Percentiles rank a stretch among this genome's conserved stretches.
Evolutionary conservation across 192 early-diverging fungal genomes (phyloP).

Genomic region (Coemansia furcata): DNA sequence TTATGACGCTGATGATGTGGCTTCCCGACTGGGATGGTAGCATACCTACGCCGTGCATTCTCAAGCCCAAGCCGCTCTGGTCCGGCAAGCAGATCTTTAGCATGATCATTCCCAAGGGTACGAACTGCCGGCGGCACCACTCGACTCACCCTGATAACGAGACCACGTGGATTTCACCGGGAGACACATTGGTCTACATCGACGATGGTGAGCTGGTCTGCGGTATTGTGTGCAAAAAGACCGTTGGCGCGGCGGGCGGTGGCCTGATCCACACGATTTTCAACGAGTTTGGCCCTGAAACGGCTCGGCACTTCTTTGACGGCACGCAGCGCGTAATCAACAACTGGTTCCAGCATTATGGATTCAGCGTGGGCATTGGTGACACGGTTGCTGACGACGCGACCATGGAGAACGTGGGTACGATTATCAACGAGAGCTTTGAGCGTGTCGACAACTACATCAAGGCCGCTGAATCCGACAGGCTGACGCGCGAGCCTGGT

Average conservation of each 20-base stretch:
- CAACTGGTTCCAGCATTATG: conserved; percentile 91
- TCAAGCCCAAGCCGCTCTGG: conserved; percentile 97
- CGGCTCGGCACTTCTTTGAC: conserved; percentile 87
- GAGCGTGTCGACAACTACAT: conserved; percentile 79
- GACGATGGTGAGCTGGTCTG: conserved; percentile 90
- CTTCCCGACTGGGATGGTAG: conserved; percentile 94
- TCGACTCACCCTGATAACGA: conserved; percentile 80
- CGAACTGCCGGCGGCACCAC: conserved; percentile 82
- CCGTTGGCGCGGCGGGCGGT: conserved; percentile 80
- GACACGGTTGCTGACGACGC: conserved; percentile 89
- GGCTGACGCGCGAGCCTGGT: conserved; percentile 81
- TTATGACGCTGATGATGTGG: conserved; percentile 97
- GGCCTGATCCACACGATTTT: conserved; percentile 94
- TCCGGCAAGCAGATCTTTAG: conserved; percentile 95
- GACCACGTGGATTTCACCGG: conserved; percentile 71
- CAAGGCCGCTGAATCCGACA: conserved; percentile 75
- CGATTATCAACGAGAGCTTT: conserved; percentile 73
- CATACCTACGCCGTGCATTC: conserved; percentile 88
- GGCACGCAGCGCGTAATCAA: conserved; percentile 91
- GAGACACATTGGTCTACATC: conserved; percentile 89
- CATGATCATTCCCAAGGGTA: conserved; percentile 89
- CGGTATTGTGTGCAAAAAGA: conserved; percentile 94
- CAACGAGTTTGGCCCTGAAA: conserved; percentile 88
- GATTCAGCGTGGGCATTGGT: conserved; percentile 97
- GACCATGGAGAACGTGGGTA: conserved; percentile 78